Evolutionary conservation across 2,329 filamentous ascomycete species (phyloP), one percentile per base, ranked within the genome.

Genomic region (Tolypocladium paradoxum): DNA sequence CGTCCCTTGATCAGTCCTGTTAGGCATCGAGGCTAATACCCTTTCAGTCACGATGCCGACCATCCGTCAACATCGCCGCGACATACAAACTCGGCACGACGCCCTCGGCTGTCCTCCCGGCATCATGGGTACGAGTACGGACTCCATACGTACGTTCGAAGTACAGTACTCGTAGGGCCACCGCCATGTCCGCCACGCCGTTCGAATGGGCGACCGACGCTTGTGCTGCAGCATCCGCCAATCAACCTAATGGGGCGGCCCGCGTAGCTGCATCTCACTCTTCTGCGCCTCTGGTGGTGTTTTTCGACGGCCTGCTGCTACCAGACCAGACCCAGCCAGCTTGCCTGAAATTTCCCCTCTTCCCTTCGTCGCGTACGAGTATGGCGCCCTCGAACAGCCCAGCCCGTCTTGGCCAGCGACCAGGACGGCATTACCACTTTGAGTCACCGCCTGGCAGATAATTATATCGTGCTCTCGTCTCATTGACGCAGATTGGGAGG

Each of bases 1-100:
- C 31, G 33, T 48, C 31, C 57, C 60, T 59, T 46, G 16, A 34
- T 6, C n/a, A 31, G 14, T 50, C 33, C 22, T 40, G 37, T 46
- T 31, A 20, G 53, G 53, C 49, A 52, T 20, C 46, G 36, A 49
- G 36, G 12, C 48, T 34, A 51, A 46, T 16, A 2, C 22, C 24
- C 16, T 7, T 52, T 36, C 24, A 43, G 36, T 34, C 24, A 22
- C n/a, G n/a, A 51, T 27, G 6, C n/a, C 22, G 14, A 27, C 24
- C 16, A 18, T 54, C 50, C 37, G 18, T 46, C 14, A 24, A 11
- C 33, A 22, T 9, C 38, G 38, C 22, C 34, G 8, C 29, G 31
- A 18, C 18, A 9, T 34, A 7, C 33, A 45, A 8, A 16, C 9
- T 16, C 22, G 20, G 11, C 22, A 16, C 14, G 40, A 29, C 20